Evolutionary conservation across 164 flowering plant genomes (phyloP).

Genomic region (Aristolochia fimbriata): DNA sequence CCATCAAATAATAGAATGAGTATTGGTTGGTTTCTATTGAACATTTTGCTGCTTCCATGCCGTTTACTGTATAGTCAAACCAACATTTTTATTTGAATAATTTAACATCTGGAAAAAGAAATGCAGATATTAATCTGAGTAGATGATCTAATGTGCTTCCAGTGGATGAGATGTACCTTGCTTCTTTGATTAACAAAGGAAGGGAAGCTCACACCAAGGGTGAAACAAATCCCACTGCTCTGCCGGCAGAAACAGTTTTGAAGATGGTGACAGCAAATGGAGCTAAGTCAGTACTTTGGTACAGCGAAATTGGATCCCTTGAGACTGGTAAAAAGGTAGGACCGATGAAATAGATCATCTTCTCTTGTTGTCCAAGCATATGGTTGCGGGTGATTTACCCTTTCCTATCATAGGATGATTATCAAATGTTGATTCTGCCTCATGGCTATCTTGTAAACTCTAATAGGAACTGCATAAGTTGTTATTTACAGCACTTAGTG

Average conservation of each 20-base stretch:
- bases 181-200: constrained; percentile 90
- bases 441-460: neutral
- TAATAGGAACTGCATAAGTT: neutral
- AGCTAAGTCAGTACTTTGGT: constrained; percentile 83
- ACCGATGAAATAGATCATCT: neutral
- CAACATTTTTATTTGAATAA: neutral
- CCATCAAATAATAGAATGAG: constrained; percentile 97
- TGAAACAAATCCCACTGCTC: constrained; percentile 72
- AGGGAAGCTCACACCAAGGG: constrained; percentile 58
- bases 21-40: constrained; percentile 49
- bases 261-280: constrained; percentile 81
- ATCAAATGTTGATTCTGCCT: neutral
- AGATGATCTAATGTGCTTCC: constrained; percentile 12
- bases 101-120: neutral
- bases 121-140: no score
- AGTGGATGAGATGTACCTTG: constrained; percentile 95
- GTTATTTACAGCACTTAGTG: neutral
- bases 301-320: constrained; percentile 81
- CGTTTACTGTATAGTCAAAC: neutral
- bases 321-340: constrained; percentile 80
- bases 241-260: constrained; percentile 69
- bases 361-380: no score
- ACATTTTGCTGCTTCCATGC: neutral
- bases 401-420: neutral
- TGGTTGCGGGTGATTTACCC: neutral